These are phyloP conservation scores for Arctium lappa DNA, from an alignment of 129 eudicot species.

Conservation along the genomic window DNA sequence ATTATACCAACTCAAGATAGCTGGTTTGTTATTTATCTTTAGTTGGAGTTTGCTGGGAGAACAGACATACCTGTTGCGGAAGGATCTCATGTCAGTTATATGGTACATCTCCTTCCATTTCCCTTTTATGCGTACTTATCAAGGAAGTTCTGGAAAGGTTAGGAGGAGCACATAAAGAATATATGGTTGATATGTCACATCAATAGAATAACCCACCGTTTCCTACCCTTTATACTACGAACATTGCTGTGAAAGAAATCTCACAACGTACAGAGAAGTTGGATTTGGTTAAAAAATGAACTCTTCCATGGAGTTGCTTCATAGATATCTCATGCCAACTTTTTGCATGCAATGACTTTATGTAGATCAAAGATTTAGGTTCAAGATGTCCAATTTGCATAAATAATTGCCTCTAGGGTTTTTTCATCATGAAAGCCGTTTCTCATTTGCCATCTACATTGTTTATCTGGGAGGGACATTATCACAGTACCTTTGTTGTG, in stretches of 20 bases:
- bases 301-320: not conserved
- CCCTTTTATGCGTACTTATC: not conserved
- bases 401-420: not conserved
- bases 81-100: conserved; percentile 94
- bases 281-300: not conserved
- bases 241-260: not conserved
- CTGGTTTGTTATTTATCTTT: conserved; percentile 1
- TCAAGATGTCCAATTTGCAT: not conserved
- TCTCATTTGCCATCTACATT: not conserved
- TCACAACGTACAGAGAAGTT: not conserved
- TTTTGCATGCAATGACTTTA: not conserved
- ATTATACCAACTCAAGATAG: not conserved
- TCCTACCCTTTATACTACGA: not conserved
- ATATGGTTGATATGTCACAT: not conserved
- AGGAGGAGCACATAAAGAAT: not conserved
- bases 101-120: conserved; percentile 38
- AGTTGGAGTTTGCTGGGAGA: conserved; percentile 95
- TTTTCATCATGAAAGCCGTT: not conserved
- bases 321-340: not conserved
- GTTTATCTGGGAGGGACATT: not conserved
- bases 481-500: not conserved
- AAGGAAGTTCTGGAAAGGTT: not conserved
- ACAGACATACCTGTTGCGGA: conserved; percentile 97
- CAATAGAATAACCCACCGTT: not conserved
- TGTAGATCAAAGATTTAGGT: not conserved